Evolutionary conservation across 164 flowering plant species (phyloP), one percentile per base, ranked within the genome.

Genomic region (Macadamia tetraphylla): DNA sequence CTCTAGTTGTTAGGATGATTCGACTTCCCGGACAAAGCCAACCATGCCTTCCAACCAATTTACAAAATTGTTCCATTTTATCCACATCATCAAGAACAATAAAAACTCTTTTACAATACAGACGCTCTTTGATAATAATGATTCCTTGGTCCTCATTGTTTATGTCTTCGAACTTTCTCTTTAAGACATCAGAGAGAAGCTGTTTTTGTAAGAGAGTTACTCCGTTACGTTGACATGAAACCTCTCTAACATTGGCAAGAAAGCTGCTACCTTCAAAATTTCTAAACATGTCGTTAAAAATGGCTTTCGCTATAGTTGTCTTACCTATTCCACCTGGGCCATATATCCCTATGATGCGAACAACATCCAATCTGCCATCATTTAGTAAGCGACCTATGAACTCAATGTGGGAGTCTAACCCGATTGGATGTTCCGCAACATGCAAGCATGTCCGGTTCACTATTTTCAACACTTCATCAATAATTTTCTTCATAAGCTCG

Each of bases 181-280:
- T 15, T 12, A 49, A 29, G 44, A 52, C n/a, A 40, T 49, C 64
- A 0, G 0, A 0, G 15, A 71, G 55, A 32, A 71, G 51, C 18
- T 65, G 29, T n/a, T 46, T 6, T 58, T 70, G 68, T 7, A 63
- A 23, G 29, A 0, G 12, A 1, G 58, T 8, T 58, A 31, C 12
- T 43, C 63, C 67, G 43, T 44, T 11, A 0, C 15, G 12, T 49
- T 18, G 55, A 14, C 15, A 13, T 18, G 42, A 23, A 30, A 32
- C 13, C 44, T 66, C 74, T 65, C 60, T 59, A 14, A 65, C 49
- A 42, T 71, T 53, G 13, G 46, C 57, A 65, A 65, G 58, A 31
- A 71, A 71, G 29, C 59, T n/a, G 49, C 74, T 32, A 12, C 42
- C 44, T 2, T 65, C 60, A n/a, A 71, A 71, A 7, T 66, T 17